These are phyloP conservation scores for Picochlorum sp. DNA, from an alignment of 139 green algal species.

Conservation along the genomic window DNA sequence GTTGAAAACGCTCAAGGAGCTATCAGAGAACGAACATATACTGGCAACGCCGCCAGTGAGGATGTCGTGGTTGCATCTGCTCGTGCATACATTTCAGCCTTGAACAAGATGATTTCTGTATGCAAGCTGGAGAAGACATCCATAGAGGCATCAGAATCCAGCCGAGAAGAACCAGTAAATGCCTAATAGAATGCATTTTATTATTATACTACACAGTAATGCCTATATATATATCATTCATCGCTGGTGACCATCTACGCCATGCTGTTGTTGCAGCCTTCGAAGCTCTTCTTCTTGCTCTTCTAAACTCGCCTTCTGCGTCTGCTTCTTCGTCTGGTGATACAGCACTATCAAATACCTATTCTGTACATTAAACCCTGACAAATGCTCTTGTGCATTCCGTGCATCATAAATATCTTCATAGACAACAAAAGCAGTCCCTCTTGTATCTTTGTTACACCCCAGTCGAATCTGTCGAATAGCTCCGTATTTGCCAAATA, in stretches of 20 bases:
- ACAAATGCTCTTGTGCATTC: conserved; percentile 79
- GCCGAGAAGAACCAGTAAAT: not conserved
- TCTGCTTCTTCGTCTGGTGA: conserved; percentile 67
- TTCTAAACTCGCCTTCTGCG: conserved; percentile 74
- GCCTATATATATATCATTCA: no score
- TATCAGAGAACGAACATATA: conserved; percentile 52
- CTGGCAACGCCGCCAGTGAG: conserved; percentile 72
- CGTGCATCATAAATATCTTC: conserved; percentile 99
- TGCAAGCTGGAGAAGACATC: conserved; percentile 1
- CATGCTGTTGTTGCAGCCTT: conserved; percentile 80
- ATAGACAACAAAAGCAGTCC: conserved; percentile 96
- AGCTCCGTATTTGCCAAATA: conserved; percentile 95
- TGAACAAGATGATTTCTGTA: conserved; percentile 94
- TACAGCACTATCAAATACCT: conserved; percentile 90
- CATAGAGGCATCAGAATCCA: not conserved
- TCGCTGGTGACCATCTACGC: conserved; percentile 83
- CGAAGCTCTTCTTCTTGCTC: conserved; percentile 84
- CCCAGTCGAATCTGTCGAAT: conserved; percentile 88
- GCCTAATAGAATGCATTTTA: not conserved
- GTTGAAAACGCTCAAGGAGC: conserved; percentile 36
- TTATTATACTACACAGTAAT: not conserved
- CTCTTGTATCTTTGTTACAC: conserved; percentile 82
- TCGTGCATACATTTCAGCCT: conserved; percentile 81
- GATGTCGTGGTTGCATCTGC: conserved; percentile 91
- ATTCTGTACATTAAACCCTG: conserved; percentile 95